Evolutionary conservation across 2,329 filamentous ascomycete genomes (phyloP), one percentile per base, ranked within the genome.

Genomic region (Exophiala mesophila): DNA sequence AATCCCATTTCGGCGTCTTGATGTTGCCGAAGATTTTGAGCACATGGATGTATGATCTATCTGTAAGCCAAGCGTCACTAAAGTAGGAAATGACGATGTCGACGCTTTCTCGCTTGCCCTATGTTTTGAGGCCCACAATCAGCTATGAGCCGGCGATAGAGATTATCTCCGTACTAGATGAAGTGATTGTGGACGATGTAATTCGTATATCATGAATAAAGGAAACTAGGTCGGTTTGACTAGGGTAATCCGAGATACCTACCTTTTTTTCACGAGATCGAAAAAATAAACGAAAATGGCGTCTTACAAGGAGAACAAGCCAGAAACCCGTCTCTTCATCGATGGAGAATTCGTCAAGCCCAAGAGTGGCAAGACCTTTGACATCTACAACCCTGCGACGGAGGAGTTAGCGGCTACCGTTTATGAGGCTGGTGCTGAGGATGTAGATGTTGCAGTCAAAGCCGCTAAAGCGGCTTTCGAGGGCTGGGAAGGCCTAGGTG

Each of bases 401-500:
- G 59, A 62, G 38, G 58, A 59, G 36, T 43, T 50, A 19, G 60
- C 61, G 18, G 47, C 46, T 9, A 38, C 57, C 5, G 58, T 63
- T 8, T 54, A 60, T 16, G 59, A 58, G 49, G 60, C 57, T 9
- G 58, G 51, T n/a, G 56, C 56, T 23, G 52, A 57, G 28, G 61
- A 63, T 52, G 58, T 63, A 34, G 59, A 63, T 32, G 52, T 52
- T 16, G 61, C 61, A 16, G 61, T 63, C 10, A 32, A 48, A 16
- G 59, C 54, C 12, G 61, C 61, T 10, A 48, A 59, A 31, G 53
- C 51, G 13, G 57, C 59, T 16, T 59, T 63, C 59, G 3, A 38
- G 41, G 59, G 63, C 1, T 77, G 73, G 74, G 65, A 64, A 16
- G 60, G 63, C 36, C 70, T 65, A 3, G 60, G 67, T 1, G 61